Evolutionary conservation across 192 early-diverging fungal species (phyloP).

Genomic region (Backusella tarrabulga): DNA sequence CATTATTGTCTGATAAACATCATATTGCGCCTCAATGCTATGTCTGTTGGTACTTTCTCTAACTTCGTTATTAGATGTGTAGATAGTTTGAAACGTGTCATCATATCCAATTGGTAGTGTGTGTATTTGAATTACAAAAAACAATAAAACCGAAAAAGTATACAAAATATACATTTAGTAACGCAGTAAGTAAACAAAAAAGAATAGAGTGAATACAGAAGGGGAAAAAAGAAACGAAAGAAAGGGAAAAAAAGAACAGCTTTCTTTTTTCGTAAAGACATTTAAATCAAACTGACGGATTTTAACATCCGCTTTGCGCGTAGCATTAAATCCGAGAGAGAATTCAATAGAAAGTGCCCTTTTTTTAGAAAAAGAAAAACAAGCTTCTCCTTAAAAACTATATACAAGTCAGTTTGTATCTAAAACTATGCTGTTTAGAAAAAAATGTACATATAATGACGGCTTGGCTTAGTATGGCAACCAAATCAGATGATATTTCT

Average conservation of each 20-base stretch:
- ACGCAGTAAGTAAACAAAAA: background rate
- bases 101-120: background rate
- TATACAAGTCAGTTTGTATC: constrained; percentile 1
- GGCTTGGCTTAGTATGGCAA: background rate
- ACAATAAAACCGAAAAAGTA: background rate
- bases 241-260: background rate
- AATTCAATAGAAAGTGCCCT: background rate
- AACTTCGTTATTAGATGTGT: too few species aligned
- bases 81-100: background rate
- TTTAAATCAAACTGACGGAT: constrained; percentile 1
- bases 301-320: background rate
- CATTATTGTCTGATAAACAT: background rate
- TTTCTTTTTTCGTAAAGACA: background rate
- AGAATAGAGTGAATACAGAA: background rate
- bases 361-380: background rate
- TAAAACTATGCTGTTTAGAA: background rate
- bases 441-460: background rate
- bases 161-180: background rate
- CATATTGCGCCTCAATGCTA: background rate
- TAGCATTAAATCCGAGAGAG: background rate
- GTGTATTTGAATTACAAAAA: background rate
- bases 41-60: background rate
- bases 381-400: background rate
- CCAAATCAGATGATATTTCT: background rate
- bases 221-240: background rate